Conservation (phyloP, 2,329 filamentous ascomycete genomes). For the Penicillium frequentans region DNA sequence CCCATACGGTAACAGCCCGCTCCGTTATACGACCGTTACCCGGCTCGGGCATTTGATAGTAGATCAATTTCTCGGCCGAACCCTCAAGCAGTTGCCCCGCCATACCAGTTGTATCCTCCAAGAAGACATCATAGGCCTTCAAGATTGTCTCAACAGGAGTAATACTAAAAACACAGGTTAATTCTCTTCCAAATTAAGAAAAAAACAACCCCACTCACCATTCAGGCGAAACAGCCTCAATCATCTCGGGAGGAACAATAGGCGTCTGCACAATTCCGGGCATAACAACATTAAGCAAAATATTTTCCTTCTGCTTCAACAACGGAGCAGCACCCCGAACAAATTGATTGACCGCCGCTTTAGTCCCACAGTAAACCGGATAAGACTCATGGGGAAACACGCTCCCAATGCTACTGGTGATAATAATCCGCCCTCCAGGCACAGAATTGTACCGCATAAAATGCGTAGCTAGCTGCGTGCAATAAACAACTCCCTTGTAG, state of each 20-base stretch:
- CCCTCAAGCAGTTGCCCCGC: conserved; percentile 49
- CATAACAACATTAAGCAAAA: conserved; percentile 50
- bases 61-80: conserved; percentile 44
- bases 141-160: conserved; percentile 49
- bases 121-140: conserved; percentile 46
- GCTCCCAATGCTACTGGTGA: conserved; percentile 46
- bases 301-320: conserved; percentile 49
- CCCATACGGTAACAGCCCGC: conserved; percentile 50
- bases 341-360: conserved; percentile 49
- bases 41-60: conserved; percentile 36
- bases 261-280: conserved; percentile 50
- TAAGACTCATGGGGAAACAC: conserved; percentile 47
- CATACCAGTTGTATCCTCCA: conserved; percentile 45
- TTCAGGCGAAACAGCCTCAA: conserved; percentile 41
- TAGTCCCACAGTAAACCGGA: conserved; percentile 54
- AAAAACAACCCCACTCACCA: conserved; percentile 14
- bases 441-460: conserved; percentile 54
- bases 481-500: conserved; percentile 54
- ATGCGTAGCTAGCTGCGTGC: conserved; percentile 51
- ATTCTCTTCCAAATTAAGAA: neutral
- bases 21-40: conserved; percentile 45
- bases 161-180: conserved; percentile 18
- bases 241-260: conserved; percentile 48
- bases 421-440: conserved; percentile 47
- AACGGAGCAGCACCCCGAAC: conserved; percentile 42